These are phyloP conservation scores for Talaromyces wortmannii DNA, from an alignment of 495 filamentous ascomycete species.

Conservation along the genomic window DNA sequence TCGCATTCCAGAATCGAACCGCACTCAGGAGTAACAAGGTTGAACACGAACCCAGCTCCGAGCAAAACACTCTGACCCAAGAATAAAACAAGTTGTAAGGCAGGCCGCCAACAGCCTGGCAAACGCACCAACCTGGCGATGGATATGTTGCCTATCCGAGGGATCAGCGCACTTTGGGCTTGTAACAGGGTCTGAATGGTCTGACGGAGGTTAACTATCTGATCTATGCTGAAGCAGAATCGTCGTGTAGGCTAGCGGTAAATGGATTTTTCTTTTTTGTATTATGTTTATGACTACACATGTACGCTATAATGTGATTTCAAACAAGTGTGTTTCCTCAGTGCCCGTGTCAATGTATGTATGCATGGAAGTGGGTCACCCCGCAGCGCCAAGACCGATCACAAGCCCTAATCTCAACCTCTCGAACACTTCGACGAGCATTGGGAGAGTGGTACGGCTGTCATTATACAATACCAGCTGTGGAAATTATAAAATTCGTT, in stretches of 20 bases:
- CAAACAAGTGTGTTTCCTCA: too few relatives aligned
- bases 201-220: background rate
- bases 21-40: background rate
- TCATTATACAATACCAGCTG: too few relatives aligned
- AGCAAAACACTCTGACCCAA: background rate
- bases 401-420: too few relatives aligned
- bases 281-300: background rate
- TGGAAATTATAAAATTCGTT: too few relatives aligned
- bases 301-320: too few relatives aligned
- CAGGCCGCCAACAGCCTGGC: background rate
- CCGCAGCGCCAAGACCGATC: too few relatives aligned
- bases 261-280: background rate
- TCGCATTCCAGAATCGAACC: background rate
- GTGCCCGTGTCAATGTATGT: too few relatives aligned
- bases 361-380: too few relatives aligned
- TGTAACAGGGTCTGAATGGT: background rate
- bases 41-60: background rate
- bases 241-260: background rate
- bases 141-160: background rate
- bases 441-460: too few relatives aligned
- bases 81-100: background rate
- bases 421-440: too few relatives aligned
- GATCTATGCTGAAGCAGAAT: background rate
- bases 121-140: background rate
- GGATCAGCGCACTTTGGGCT: background rate